These are phyloP conservation scores for Ciborinia camelliae DNA, from an alignment of 2,329 filamentous ascomycete genomes.

Conservation along the genomic window DNA sequence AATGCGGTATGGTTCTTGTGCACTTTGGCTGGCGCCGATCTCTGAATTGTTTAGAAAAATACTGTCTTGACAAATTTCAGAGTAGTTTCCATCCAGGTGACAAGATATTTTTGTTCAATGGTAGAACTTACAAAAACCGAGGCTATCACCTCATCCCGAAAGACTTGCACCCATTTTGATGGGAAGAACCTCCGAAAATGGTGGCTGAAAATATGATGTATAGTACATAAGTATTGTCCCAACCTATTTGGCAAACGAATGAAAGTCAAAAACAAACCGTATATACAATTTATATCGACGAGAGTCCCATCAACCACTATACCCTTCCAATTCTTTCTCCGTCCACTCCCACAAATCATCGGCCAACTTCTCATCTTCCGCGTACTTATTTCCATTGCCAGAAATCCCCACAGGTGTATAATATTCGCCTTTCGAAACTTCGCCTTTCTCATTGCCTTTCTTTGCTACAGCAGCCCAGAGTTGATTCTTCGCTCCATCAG, in stretches of 20 bases:
- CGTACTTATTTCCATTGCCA: conserved; percentile 27
- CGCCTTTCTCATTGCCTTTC: conserved; percentile 26
- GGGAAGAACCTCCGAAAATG: neutral
- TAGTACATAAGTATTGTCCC: neutral
- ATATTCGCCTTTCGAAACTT: conserved; percentile 36
- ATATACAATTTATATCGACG: neutral
- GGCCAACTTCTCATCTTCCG: conserved; percentile 35
- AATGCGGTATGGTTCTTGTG: too few relatives aligned
- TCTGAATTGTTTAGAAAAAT: neutral
- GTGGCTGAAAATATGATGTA: neutral
- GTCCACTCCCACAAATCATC: conserved; percentile 39
- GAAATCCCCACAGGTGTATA: conserved; percentile 41
- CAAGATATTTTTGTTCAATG: neutral
- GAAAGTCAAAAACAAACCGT: neutral
- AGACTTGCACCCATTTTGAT: neutral
- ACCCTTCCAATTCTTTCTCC: conserved; percentile 32
- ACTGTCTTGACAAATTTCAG: neutral
- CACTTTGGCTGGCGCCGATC: too few relatives aligned
- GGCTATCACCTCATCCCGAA: neutral
- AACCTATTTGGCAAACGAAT: neutral
- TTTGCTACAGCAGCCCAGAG: conserved; percentile 40
- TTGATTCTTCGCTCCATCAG: conserved; percentile 41
- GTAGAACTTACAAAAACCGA: neutral
- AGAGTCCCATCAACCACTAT: conserved; percentile 4
- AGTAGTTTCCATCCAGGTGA: neutral